phyloP scores from a whole-genome alignment of 345 rosid species.

The Citrus australasica region DNA sequence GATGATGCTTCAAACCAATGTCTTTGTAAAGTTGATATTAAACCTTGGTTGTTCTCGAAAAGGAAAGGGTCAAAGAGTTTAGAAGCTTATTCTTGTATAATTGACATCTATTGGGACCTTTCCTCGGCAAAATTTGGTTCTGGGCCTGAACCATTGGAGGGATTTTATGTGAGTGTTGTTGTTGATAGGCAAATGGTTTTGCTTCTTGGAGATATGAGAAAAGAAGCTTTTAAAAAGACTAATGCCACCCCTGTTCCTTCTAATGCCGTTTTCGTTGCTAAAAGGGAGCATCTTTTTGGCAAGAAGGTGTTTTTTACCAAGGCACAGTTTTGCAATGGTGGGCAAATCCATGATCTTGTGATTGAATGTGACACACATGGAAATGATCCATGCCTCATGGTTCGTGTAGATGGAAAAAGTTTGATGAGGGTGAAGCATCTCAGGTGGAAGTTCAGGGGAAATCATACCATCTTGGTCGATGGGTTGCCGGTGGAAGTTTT shows the following conservation, averaged over 20 bases:
- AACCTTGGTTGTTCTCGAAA: constrained; percentile 92
- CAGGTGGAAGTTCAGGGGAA: constrained; percentile 87
- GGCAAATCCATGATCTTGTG: constrained; percentile 58
- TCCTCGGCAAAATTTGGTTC: constrained; percentile 79
- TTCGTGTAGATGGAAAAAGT: constrained; percentile 72
- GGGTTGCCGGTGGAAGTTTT: constrained; percentile 74
- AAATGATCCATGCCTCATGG: constrained; percentile 63
- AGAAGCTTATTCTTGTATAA: constrained; percentile 64
- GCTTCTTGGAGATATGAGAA: constrained; percentile 87
- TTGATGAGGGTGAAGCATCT: constrained; percentile 81
- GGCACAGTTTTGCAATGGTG: constrained; percentile 68
- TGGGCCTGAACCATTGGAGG: constrained; percentile 84
- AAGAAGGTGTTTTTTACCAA: constrained; percentile 64
- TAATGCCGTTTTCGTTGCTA: constrained; percentile 52
- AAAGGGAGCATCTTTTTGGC: constrained; percentile 80
- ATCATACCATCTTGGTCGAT: constrained; percentile 68
- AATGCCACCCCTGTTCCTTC: constrained; percentile 38
- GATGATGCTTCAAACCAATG: constrained; percentile 73
- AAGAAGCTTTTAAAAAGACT: constrained; percentile 81
- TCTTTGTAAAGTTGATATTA: constrained; percentile 88
- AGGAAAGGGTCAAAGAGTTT: constrained; percentile 84
- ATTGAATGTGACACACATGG: constrained; percentile 64
- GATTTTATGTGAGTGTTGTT: constrained; percentile 75
- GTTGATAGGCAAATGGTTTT: constrained; percentile 71
- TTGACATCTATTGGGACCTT: constrained; percentile 85